Percentiles rank a stretch among this genome's conserved stretches.
Conservation (phyloP, 345 rosid genomes). For the Schrenkiella parvula region DNA sequence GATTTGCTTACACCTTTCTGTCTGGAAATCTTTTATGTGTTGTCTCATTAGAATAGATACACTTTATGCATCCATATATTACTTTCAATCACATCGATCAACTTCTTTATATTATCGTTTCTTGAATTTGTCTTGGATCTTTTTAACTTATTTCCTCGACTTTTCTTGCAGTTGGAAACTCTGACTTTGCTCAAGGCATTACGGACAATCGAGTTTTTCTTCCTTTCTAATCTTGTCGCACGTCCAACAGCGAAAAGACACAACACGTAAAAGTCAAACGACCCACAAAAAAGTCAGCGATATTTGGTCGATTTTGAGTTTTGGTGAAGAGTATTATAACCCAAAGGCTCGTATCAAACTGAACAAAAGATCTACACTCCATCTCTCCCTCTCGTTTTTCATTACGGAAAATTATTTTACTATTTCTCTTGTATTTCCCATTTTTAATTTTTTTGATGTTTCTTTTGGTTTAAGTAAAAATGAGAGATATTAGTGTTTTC, state of each 20-base stretch:
- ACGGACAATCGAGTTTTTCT: constrained; percentile 12
- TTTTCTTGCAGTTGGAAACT: constrained; percentile 31
- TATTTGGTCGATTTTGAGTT: constrained; percentile 27
- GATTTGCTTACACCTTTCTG: constrained; percentile 26
- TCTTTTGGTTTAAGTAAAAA: background rate
- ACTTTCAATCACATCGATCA: constrained; percentile 7
- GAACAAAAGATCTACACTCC: constrained; percentile 13
- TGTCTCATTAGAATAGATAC: background rate
- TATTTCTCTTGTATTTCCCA: background rate
- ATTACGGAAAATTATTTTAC: background rate
- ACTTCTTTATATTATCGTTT: background rate
- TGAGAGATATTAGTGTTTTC: background rate
- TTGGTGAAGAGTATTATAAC: constrained; percentile 11
- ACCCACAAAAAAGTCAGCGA: constrained; percentile 13
- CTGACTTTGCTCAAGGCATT: constrained; percentile 34
- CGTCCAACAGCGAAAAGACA: constrained; percentile 4
- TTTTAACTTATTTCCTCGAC: constrained; percentile 5
- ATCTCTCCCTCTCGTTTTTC: background rate
- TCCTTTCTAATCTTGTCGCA: constrained; percentile 2
- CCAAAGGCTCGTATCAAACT: constrained; percentile 11
- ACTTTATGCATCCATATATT: constrained; percentile 3
- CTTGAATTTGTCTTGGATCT: constrained; percentile 1
- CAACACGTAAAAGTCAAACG: constrained; percentile 2
- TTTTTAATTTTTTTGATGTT: background rate
- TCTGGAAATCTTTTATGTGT: constrained; percentile 23